These are phyloP conservation scores for Citrullus amarus DNA, from an alignment of 306 rosid species.

Conservation along the genomic window DNA sequence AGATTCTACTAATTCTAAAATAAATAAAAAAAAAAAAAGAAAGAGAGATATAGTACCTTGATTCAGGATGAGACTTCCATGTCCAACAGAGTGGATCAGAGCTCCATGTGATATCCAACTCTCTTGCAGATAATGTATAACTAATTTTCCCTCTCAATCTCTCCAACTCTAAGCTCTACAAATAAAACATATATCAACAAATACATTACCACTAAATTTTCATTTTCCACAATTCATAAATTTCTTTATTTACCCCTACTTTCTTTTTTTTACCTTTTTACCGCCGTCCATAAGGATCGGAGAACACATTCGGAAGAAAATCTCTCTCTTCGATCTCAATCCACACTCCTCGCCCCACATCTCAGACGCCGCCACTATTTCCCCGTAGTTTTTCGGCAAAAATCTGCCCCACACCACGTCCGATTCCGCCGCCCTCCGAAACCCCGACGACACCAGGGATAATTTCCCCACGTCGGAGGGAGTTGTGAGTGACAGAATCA, in stretches of 20 bases:
- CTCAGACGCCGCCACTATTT: neutral
- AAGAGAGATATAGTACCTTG: constrained; percentile 14
- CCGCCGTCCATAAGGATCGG: constrained; percentile 40
- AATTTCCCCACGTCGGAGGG: constrained; percentile 30
- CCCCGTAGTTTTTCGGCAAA: constrained; percentile 32
- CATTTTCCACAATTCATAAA: no score
- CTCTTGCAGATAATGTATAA: constrained; percentile 43
- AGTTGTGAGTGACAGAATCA: constrained; percentile 29
- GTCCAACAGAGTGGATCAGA: constrained; percentile 35
- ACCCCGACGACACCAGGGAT: constrained; percentile 29
- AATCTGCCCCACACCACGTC: constrained; percentile 43
- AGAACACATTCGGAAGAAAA: constrained; percentile 25
- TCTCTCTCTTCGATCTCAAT: constrained; percentile 32
- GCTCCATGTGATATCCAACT: constrained; percentile 34
- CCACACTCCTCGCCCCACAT: constrained; percentile 8
- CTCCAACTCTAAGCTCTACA: constrained; percentile 43
- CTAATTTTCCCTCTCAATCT: constrained; percentile 27
- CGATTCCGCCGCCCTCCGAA: constrained; percentile 24
- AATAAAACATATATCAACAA: no score
- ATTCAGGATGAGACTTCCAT: constrained; percentile 34
- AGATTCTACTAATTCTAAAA: no score
- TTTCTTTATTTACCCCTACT: no score
- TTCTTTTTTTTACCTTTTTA: constrained; percentile 21
- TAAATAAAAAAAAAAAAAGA: no score
- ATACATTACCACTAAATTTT: no score